Base-by-base conservation (phyloP, 495 filamentous ascomycete genomes). In the Ascobolus immersus region DNA sequence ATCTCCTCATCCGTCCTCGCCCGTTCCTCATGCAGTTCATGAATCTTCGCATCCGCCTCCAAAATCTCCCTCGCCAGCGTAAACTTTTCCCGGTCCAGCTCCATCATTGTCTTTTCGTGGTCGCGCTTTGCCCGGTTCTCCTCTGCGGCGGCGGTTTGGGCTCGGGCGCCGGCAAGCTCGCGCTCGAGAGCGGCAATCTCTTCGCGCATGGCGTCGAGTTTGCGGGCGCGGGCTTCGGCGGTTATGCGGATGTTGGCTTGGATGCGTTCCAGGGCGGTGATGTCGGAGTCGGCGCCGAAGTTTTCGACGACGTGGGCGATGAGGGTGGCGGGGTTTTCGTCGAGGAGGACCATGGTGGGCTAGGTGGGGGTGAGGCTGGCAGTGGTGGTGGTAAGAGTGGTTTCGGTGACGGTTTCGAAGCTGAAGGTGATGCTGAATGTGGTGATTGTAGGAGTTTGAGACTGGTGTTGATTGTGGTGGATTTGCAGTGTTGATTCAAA, bases 281-380 rank as follows among this genome's bases (percentile, higher is more conserved):
- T 82, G 60, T 96, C 86, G 2, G 76, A 73, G 28, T 66, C 58
- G 49, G 79, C 89, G 57, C 91, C 84, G 67, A 96, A 96, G 60
- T 93, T 91, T 33, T 67, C 61, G 52, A 84, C 71, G 14, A 80
- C 21, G n/a, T 29, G 28, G 26, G 28, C 15, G 19, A 38, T n/a
- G 29, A 52, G 30, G 62, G 13, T 73, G 25, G 71, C 77, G 39
- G 86, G 86, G 50, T 80, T 77, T 58, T 94, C 86, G 59, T 94
- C 84, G 57, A 96, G 78, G 50, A 96, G 63, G 14, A 44, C 41
- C 84, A 94, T 94, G 41, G 48, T 75, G 64, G 26, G 15, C 28
- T 13, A 22, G 13, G 21, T 27, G 4, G 18, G 25, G 13, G 12
- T n/a, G n/a, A n/a, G n/a, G n/a, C n/a, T n/a, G n/a, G n/a, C n/a